Conservation (phyloP, 1,284 basidiomycete species). For the Rhodotorula sp. region DNA sequence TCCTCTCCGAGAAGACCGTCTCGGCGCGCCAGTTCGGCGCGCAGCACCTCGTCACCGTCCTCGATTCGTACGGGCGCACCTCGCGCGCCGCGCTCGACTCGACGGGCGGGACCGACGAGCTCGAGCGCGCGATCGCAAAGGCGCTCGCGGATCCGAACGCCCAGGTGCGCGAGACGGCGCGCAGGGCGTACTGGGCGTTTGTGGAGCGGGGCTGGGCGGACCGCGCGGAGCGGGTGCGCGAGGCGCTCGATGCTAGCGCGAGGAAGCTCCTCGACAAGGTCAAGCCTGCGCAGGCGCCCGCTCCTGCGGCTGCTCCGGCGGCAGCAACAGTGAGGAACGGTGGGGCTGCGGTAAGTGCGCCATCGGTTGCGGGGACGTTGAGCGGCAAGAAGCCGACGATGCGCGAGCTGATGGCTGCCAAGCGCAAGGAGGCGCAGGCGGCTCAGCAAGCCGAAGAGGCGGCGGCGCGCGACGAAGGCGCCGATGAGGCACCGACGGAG, state of each 20-base stretch:
- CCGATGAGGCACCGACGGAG: not conserved
- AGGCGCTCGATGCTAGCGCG: conserved; percentile 67
- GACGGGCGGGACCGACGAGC: conserved; percentile 62
- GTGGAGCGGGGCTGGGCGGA: conserved; percentile 72
- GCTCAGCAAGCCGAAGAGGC: not conserved
- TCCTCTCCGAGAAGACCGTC: conserved; percentile 78
- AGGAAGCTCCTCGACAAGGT: conserved; percentile 84
- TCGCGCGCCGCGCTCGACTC: conserved; percentile 46
- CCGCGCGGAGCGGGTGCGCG: conserved; percentile 65
- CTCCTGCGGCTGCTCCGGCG: not conserved
- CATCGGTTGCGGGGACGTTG: too few species aligned
- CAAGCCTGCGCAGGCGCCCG: conserved; percentile 58
- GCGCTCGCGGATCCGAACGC: conserved; percentile 77
- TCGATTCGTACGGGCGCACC: conserved; percentile 45
- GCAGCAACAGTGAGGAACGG: too few species aligned
- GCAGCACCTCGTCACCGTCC: conserved; percentile 48
- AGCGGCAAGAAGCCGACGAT: conserved; percentile 29
- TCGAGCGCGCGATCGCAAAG: conserved; percentile 73
- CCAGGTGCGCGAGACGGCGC: conserved; percentile 70
- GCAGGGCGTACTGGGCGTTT: conserved; percentile 78
- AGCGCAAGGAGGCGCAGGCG: conserved; percentile 19
- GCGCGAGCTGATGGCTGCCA: conserved; percentile 27
- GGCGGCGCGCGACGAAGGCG: not conserved
- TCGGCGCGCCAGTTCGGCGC: conserved; percentile 70
- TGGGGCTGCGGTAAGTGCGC: too few species aligned